These are phyloP conservation scores for Candida caryicola DNA, from an alignment of 805 yeast species.

Conservation along the genomic window DNA sequence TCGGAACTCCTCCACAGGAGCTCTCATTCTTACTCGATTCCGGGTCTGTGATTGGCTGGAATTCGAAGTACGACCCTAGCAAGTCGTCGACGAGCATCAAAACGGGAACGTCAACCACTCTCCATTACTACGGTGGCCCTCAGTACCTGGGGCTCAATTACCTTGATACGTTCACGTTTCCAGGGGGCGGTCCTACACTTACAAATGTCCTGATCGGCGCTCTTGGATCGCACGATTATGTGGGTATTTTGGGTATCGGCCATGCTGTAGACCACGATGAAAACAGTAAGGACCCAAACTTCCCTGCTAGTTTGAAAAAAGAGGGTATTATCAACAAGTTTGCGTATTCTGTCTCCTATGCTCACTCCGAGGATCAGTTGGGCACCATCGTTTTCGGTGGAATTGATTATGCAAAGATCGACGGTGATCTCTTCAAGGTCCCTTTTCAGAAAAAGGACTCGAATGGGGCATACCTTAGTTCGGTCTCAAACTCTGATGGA, in stretches of 20 bases:
- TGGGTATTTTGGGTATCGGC: conserved; percentile 11
- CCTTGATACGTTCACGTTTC: conserved; percentile 6
- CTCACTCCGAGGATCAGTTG: conserved; percentile 17
- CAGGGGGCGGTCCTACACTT: conserved; percentile 3
- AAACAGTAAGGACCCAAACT: conserved; percentile 12
- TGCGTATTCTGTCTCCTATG: conserved; percentile 23
- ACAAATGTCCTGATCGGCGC: background rate
- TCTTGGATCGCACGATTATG: background rate
- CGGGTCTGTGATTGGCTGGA: conserved; percentile 11
- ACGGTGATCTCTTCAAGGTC: conserved; percentile 7
- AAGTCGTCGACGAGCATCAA: conserved; percentile 3
- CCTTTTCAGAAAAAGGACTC: background rate
- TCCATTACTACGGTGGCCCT: conserved; percentile 8
- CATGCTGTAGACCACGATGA: conserved; percentile 4
- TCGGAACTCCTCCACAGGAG: conserved; percentile 9
- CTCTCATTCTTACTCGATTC: conserved; percentile 9
- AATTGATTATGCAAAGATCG: conserved; percentile 17
- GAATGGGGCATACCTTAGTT: conserved; percentile 1
- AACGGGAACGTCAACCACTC: too few relatives aligned
- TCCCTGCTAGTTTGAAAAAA: conserved; percentile 20
- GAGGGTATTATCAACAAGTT: conserved; percentile 24
- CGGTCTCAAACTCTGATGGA: conserved; percentile 1
- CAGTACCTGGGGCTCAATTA: conserved; percentile 5
- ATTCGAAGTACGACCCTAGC: background rate
- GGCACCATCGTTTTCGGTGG: conserved; percentile 26